Base-by-base conservation (phyloP, 306 rosid species). In the Fragaria iinumae region DNA sequence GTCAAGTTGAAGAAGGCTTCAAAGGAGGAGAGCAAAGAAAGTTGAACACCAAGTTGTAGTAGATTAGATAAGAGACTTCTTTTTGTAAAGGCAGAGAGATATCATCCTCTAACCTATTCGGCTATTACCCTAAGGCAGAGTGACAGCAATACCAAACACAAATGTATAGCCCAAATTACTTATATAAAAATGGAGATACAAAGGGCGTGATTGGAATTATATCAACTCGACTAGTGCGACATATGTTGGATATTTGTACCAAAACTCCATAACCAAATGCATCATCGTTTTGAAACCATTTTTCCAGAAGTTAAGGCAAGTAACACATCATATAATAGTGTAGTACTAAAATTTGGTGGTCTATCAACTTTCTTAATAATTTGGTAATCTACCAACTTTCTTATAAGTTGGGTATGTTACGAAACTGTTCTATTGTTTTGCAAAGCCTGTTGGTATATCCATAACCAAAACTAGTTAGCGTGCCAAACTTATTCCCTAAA, bases 1-100 rank as follows among this genome's bases (percentile, higher is more conserved):
- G 65, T 27, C 76, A 76, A 25, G 71, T 69, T 77, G 73, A 44
- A 50, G 67, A 48, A 23, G 16, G 39, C 10, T 69, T 27, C 3
- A 47, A 39, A 56, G 32, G 7, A 11, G 25, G 49, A 14, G 41
- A 75, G 11, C 68, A 67, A 60, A 80, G 53, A 52, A 72, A 68
- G 70, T 14, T 25, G 25, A 25, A 25, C 25, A 25, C 75, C 18
- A 74, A 80, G 27, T 66, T 43, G 3, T 80, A 60, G 2, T 74
- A 47, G 63, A 69, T 4, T 34, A 29, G 45, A 64, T 34, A 16
- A 62, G 21, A 65, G 14, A 8, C 12, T 8, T 64, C 13, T 36
- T 65, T 65, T 36, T 62, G 47, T 36, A 18, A 8, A 65, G 47
- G 38, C 20, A 65, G 69, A 34, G 45, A 9, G 41, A 11, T 25